Conservation (phyloP, 2,329 filamentous ascomycete genomes). For the Aspergillus calidoustus region DNA sequence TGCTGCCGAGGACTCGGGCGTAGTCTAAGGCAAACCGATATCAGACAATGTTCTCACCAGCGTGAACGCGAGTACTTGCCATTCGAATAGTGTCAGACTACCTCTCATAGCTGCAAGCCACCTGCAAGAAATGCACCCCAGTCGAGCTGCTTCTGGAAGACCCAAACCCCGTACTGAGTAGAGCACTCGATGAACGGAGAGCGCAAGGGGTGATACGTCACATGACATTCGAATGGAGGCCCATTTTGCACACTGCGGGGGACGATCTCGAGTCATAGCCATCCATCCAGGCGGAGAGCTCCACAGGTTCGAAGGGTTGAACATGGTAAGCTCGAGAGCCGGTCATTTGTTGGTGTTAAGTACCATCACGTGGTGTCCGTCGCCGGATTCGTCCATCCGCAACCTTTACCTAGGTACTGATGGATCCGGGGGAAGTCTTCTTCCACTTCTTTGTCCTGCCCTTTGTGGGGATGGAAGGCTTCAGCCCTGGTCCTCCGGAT, state of each 20-base stretch:
- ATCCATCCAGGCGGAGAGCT: not conserved
- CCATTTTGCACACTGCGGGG: not conserved
- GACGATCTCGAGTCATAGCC: not conserved
- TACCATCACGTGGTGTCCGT: slow-evolving; percentile 2
- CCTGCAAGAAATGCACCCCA: not conserved
- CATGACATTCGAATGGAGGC: not conserved
- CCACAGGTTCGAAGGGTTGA: not conserved
- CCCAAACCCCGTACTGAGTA: not conserved
- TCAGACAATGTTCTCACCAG: not conserved
- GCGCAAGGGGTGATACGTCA: not conserved
- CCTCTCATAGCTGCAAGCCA: not conserved
- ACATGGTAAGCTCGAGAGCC: not conserved
- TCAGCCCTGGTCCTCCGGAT: not conserved
- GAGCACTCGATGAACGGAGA: not conserved
- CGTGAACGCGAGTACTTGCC: not conserved
- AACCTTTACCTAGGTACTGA: not conserved
- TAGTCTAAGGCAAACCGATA: not conserved
- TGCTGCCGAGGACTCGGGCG: not conserved
- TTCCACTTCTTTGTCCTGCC: not conserved
- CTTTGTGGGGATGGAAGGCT: not conserved
- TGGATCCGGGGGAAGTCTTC: not conserved
- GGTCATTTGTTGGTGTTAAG: not conserved
- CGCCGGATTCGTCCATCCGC: slow-evolving; percentile 5
- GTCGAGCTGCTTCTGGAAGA: not conserved
- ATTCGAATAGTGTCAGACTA: not conserved